These are phyloP conservation scores for Brassica carinata DNA, from an alignment of 345 rosid species.

Conservation along the genomic window DNA sequence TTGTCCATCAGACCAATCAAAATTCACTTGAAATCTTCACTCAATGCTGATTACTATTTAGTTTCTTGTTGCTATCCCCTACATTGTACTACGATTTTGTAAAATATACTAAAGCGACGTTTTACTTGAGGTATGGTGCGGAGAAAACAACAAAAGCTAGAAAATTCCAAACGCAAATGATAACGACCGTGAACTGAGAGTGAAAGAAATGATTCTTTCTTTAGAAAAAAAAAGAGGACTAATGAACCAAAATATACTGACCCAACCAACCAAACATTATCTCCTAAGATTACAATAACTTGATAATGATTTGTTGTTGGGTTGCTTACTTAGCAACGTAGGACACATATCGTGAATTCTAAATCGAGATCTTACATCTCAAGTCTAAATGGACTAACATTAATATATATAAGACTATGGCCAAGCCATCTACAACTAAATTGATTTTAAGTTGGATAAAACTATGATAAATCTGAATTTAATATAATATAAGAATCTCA, in stretches of 20 bases:
- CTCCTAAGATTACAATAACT: not conserved
- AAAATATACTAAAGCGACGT: not conserved
- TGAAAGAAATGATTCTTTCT: not conserved
- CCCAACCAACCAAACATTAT: conserved; percentile 33
- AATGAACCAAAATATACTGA: not conserved
- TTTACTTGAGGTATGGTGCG: not conserved
- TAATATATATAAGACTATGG: too few species aligned
- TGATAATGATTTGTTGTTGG: not conserved
- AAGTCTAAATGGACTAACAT: too few species aligned
- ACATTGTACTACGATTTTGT: not conserved
- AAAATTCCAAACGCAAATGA: not conserved
- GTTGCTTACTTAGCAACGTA: not conserved
- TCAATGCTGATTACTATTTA: not conserved
- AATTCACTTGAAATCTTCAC: not conserved
- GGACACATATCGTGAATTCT: not conserved
- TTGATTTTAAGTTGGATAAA: too few species aligned
- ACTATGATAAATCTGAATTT: too few species aligned
- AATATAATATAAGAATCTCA: too few species aligned
- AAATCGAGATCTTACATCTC: too few species aligned
- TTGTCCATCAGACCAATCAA: not conserved
- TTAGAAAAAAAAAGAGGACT: not conserved
- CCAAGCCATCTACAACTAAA: too few species aligned
- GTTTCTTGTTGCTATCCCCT: not conserved
- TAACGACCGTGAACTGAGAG: not conserved
- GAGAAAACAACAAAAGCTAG: not conserved